Percentiles rank a stretch among this genome's conserved stretches.
Evolutionary conservation across 2,329 filamentous ascomycete genomes (phyloP).

Genomic region (Davidsoniella virescens): DNA sequence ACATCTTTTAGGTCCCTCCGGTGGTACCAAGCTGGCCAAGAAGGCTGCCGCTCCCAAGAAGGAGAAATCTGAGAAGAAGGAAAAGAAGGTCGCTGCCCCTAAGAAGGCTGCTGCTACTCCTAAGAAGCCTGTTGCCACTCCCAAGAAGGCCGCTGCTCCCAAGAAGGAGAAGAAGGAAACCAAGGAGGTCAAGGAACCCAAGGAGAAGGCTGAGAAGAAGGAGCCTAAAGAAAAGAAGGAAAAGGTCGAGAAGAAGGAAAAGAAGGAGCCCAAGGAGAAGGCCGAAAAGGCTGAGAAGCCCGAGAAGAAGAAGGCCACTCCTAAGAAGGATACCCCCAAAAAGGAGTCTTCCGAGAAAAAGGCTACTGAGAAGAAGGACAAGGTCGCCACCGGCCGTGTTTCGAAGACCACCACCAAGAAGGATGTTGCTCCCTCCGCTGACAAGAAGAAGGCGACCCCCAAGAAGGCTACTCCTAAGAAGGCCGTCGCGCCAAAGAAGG

Average conservation of each 20-base stretch:
- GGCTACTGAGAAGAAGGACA: constrained; percentile 21
- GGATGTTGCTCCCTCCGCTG: constrained; percentile 17
- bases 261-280: constrained; percentile 19
- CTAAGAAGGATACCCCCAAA: constrained; percentile 20
- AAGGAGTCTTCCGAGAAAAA: constrained; percentile 3
- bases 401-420: constrained; percentile 17
- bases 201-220: constrained; percentile 44
- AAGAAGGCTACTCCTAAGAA: constrained; percentile 27
- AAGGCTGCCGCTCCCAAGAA: constrained; percentile 31
- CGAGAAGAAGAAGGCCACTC: constrained; percentile 44
- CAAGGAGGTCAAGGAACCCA: constrained; percentile 39
- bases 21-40: constrained; percentile 84
- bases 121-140: constrained; percentile 16
- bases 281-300: constrained; percentile 23
- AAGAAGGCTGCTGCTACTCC: constrained; percentile 9
- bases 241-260: constrained; percentile 33
- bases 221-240: constrained; percentile 23
- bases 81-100: constrained; percentile 17
- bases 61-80: constrained; percentile 18
- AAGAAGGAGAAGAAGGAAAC: constrained; percentile 21
- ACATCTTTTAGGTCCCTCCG: constrained; percentile 49
- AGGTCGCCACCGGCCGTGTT: constrained; percentile 17
- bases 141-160: constrained; percentile 28
- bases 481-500: constrained; percentile 30
- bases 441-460: constrained; percentile 14